Conservation (phyloP, 2,329 filamentous ascomycete genomes). For the Trichoderma sp. region DNA sequence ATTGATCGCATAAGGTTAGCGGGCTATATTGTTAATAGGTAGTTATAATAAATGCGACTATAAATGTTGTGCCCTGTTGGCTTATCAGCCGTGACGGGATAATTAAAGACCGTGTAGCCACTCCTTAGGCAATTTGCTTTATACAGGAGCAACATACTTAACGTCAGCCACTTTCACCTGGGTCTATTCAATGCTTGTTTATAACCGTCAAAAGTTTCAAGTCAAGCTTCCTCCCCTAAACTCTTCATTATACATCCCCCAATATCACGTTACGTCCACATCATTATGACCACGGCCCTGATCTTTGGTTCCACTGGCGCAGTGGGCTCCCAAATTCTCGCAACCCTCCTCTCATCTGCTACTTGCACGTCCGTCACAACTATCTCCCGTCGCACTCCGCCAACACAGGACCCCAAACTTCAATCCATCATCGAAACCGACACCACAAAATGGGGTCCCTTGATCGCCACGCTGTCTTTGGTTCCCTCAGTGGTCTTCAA, state of each 20-base stretch:
- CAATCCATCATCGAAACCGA: not conserved
- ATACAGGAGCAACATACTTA: not conserved
- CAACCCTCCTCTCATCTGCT: not conserved
- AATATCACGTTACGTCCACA: not conserved
- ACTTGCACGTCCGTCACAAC: not conserved
- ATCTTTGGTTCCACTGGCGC: not conserved
- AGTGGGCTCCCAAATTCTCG: not conserved
- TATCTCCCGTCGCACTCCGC: not conserved
- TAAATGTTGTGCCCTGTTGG: too few species aligned
- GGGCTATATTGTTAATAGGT: not conserved
- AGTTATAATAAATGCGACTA: not conserved
- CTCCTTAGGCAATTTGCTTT: too few species aligned
- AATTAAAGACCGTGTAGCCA: not conserved
- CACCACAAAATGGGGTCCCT: not conserved
- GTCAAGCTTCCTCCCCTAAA: not conserved
- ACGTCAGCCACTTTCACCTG: not conserved
- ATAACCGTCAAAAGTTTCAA: not conserved
- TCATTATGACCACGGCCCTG: not conserved
- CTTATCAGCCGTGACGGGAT: not conserved
- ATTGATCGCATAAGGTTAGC: too few species aligned
- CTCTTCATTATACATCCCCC: not conserved
- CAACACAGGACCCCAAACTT: not conserved
- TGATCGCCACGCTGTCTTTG: not conserved
- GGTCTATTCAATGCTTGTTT: not conserved
- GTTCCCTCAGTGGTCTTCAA: not conserved